A percentile compares a stretch with the other conserved stretches of the same genome.
These are phyloP conservation scores for Pueraria montana DNA, from an alignment of 306 rosid species.

Conservation along the genomic window DNA sequence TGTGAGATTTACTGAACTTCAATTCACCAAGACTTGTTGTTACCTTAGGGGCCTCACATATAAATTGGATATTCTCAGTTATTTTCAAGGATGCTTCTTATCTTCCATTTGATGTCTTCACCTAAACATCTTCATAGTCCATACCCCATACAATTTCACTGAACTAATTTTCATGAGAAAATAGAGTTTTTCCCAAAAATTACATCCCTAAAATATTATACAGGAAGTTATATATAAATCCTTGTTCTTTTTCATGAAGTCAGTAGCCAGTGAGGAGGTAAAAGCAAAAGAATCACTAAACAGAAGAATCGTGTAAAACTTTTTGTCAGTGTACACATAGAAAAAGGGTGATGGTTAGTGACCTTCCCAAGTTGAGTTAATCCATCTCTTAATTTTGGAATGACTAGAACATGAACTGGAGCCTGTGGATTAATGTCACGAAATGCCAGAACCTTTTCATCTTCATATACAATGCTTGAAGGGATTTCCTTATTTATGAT, in stretches of 20 bases:
- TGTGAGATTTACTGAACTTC: background rate
- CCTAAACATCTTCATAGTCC: background rate
- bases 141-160: background rate
- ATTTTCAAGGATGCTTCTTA: background rate
- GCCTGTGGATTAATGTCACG: conserved; percentile 88
- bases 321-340: background rate
- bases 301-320: background rate
- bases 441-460: conserved; percentile 79
- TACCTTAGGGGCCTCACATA: background rate
- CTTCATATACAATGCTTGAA: conserved; percentile 72
- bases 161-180: background rate
- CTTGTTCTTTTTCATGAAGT: background rate
- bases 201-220: background rate
- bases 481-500: conserved; percentile 95
- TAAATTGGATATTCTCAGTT: background rate
- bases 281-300: background rate
- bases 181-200: background rate
- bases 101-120: background rate
- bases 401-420: conserved; percentile 87
- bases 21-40: conserved; percentile 19
- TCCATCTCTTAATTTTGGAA: conserved; percentile 92
- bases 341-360: conserved; percentile 13
- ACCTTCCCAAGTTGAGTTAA: conserved; percentile 86
- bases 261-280: background rate
- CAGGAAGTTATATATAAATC: conserved; percentile 7